These are phyloP conservation scores for Penicillium manginii DNA, from an alignment of 495 filamentous ascomycete genomes.

Conservation along the genomic window DNA sequence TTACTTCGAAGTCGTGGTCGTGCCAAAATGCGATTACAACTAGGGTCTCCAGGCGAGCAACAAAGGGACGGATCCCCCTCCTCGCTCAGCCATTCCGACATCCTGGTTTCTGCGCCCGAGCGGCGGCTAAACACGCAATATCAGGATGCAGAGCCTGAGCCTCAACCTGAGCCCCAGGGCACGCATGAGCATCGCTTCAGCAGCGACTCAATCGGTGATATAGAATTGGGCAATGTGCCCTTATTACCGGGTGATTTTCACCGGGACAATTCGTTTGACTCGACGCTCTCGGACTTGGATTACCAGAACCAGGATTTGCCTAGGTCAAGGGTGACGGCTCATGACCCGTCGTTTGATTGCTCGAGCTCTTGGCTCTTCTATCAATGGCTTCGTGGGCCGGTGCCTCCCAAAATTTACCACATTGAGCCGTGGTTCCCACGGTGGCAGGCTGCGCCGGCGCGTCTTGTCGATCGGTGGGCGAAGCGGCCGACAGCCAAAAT, in stretches of 20 bases:
- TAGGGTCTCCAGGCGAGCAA: slow-evolving; percentile 6
- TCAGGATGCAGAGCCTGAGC: slow-evolving; percentile 17
- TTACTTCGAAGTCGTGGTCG: neutral
- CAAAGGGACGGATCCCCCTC: neutral
- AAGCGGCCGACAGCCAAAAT: slow-evolving; percentile 57
- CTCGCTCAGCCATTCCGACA: neutral
- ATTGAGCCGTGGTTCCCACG: slow-evolving; percentile 65
- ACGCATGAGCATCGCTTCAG: slow-evolving; percentile 4
- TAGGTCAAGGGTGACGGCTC: neutral
- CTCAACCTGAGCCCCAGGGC: neutral
- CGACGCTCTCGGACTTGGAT: slow-evolving; percentile 14
- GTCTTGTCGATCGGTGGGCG: slow-evolving; percentile 59
- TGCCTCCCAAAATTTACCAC: slow-evolving; percentile 58
- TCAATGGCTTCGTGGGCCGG: slow-evolving; percentile 55
- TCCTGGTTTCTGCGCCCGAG: slow-evolving; percentile 10
- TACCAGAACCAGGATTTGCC: slow-evolving; percentile 3
- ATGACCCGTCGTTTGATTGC: slow-evolving; percentile 34
- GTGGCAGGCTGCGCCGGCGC: slow-evolving; percentile 65
- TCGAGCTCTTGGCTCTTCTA: slow-evolving; percentile 25
- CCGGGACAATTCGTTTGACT: slow-evolving; percentile 8
- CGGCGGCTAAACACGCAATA: slow-evolving; percentile 9
- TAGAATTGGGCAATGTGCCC: slow-evolving; percentile 30
- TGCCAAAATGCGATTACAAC: slow-evolving; percentile 19
- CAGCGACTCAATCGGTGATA: slow-evolving; percentile 20
- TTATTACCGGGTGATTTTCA: slow-evolving; percentile 18